Conservation (phyloP, 2,329 filamentous ascomycete genomes). For the Cadophora gregata region DNA sequence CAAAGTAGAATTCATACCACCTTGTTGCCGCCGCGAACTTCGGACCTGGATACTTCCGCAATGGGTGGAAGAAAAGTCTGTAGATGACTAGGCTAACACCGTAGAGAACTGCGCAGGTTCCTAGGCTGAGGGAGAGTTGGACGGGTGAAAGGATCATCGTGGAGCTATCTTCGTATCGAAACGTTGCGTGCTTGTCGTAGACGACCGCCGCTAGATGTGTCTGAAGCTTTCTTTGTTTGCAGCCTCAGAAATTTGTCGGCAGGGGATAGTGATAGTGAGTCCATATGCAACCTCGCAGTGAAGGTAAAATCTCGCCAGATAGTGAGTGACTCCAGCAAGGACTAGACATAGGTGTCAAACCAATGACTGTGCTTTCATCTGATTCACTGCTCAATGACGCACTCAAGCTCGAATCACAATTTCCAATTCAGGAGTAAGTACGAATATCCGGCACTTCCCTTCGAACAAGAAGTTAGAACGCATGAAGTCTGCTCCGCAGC, state of each 20-base stretch:
- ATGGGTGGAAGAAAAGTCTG: constrained; percentile 23
- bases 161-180: neutral
- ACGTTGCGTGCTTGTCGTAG: neutral
- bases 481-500: neutral
- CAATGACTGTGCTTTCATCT: neutral
- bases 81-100: constrained; percentile 16
- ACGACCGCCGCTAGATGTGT: neutral
- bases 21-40: constrained; percentile 41
- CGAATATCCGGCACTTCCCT: neutral
- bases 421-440: neutral
- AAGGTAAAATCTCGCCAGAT: neutral
- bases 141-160: constrained; percentile 1
- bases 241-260: neutral
- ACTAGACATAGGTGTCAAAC: neutral
- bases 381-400: neutral
- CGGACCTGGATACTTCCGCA: constrained; percentile 42
- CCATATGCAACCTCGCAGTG: neutral
- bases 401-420: neutral
- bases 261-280: neutral
- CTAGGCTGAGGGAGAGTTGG: neutral
- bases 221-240: neutral
- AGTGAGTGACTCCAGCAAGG: neutral
- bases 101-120: neutral
- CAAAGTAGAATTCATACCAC: constrained; percentile 38
- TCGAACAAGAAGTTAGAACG: neutral